These are phyloP conservation scores for Athelia psychrophila DNA, from an alignment of 1,284 basidiomycete species.

Conservation along the genomic window DNA sequence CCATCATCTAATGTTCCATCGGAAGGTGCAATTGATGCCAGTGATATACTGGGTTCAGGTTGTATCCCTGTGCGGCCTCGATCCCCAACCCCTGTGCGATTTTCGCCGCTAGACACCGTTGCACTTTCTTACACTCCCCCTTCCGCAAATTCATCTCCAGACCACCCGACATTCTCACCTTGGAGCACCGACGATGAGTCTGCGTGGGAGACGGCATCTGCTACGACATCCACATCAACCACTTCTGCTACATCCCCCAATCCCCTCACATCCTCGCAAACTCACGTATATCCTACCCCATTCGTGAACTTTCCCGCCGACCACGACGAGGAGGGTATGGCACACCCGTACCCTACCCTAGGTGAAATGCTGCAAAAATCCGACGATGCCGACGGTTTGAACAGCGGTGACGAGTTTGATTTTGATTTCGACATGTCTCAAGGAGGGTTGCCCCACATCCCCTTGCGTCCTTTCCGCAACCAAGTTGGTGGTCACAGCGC, in stretches of 20 bases:
- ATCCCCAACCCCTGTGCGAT: slow-evolving; percentile 35
- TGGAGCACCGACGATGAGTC: slow-evolving; percentile 79
- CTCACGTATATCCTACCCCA: slow-evolving; percentile 15
- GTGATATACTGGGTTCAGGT: too few species aligned
- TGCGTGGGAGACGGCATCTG: slow-evolving; percentile 68
- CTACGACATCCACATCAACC: slow-evolving; percentile 55
- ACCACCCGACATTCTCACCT: slow-evolving; percentile 43
- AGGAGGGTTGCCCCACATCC: slow-evolving; percentile 82
- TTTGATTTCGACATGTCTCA: slow-evolving; percentile 43
- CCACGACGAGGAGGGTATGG: slow-evolving; percentile 11
- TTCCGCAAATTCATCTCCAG: slow-evolving; percentile 24
- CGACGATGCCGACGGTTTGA: slow-evolving; percentile 18
- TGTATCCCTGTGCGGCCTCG: slow-evolving; percentile 17
- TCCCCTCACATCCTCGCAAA: slow-evolving; percentile 28
- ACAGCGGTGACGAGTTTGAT: slow-evolving; percentile 36
- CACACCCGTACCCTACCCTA: slow-evolving; percentile 1
- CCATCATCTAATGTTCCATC: slow-evolving; percentile 11
- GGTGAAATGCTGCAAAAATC: slow-evolving; percentile 7
- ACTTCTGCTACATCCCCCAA: slow-evolving; percentile 43
- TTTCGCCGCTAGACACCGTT: slow-evolving; percentile 13
- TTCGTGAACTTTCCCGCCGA: slow-evolving; percentile 6
- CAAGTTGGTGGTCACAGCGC: slow-evolving; percentile 97
- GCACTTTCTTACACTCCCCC: slow-evolving; percentile 23
- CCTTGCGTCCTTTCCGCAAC: slow-evolving; percentile 93
- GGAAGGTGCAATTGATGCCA: neutral